phyloP scores from a whole-genome alignment of 345 rosid species.

The Mallotus nudiflorus region DNA sequence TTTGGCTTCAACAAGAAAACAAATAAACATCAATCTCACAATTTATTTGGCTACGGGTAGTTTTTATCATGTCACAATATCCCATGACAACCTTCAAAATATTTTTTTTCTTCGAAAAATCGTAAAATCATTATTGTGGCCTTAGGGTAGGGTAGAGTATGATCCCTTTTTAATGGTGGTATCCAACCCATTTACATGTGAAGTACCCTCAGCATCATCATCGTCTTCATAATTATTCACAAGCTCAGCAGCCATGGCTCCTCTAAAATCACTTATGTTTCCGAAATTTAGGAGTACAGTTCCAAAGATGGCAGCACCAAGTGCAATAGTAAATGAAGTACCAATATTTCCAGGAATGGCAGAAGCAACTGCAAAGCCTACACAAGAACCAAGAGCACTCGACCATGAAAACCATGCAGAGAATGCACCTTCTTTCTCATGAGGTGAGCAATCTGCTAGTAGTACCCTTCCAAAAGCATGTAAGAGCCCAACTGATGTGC shows the following conservation, averaged over 20 bases:
- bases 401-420: constrained; percentile 53
- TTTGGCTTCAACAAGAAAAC: no score
- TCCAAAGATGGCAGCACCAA: constrained; percentile 31
- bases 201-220: neutral
- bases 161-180: no score
- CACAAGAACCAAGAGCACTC: constrained; percentile 43
- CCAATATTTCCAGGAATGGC: constrained; percentile 37
- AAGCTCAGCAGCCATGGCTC: constrained; percentile 50
- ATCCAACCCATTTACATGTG: neutral
- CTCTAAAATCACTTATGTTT: constrained; percentile 52
- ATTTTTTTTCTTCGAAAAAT: no score
- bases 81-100: no score
- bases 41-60: no score
- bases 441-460: constrained; percentile 48
- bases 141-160: no score
- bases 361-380: constrained; percentile 53
- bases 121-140: no score
- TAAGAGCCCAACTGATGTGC: constrained; percentile 49
- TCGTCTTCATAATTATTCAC: constrained; percentile 23
- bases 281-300: constrained; percentile 43
- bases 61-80: no score
- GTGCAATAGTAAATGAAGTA: constrained; percentile 41
- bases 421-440: constrained; percentile 56
- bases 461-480: constrained; percentile 53
- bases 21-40: no score